phyloP scores from a whole-genome alignment of 495 filamentous ascomycete species.

The Xylaria acuta region DNA sequence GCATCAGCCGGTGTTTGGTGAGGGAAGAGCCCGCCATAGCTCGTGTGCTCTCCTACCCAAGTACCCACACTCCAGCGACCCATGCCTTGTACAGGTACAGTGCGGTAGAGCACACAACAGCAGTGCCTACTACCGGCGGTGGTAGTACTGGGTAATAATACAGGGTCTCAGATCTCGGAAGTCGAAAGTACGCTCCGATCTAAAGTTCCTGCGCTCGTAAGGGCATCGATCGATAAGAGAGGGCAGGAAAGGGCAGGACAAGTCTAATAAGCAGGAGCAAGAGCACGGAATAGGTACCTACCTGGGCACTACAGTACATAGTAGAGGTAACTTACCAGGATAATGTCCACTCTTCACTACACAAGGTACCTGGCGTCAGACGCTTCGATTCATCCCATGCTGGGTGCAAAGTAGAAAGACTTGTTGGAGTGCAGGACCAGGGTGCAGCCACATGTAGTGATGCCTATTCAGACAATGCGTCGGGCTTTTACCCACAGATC shows the following conservation, averaged over 20 bases:
- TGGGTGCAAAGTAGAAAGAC: conserved; percentile 17
- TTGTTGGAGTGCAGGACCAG: conserved; percentile 19
- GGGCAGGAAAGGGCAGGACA: background rate
- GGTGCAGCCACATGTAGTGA: conserved; percentile 20
- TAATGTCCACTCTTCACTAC: background rate
- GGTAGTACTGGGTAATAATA: background rate
- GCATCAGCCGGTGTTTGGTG: background rate
- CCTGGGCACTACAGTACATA: background rate
- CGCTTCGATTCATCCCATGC: background rate
- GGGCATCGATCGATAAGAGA: background rate
- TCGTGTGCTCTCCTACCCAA: background rate
- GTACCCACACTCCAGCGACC: background rate
- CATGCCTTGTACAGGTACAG: background rate
- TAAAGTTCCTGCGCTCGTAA: background rate
- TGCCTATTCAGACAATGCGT: conserved; percentile 34
- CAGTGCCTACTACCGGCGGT: background rate
- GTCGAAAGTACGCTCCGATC: conserved; percentile 4
- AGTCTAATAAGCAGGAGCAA: background rate
- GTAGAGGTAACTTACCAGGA: background rate
- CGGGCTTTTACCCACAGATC: conserved; percentile 34
- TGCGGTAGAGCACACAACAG: background rate
- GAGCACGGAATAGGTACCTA: background rate
- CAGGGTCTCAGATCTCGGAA: conserved; percentile 14
- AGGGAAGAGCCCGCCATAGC: background rate
- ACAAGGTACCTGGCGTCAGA: background rate